Evolutionary conservation across 176 grass and related monocot genomes (phyloP), one percentile per base, ranked within the genome.

Genomic region (Aegilops bicornis): DNA sequence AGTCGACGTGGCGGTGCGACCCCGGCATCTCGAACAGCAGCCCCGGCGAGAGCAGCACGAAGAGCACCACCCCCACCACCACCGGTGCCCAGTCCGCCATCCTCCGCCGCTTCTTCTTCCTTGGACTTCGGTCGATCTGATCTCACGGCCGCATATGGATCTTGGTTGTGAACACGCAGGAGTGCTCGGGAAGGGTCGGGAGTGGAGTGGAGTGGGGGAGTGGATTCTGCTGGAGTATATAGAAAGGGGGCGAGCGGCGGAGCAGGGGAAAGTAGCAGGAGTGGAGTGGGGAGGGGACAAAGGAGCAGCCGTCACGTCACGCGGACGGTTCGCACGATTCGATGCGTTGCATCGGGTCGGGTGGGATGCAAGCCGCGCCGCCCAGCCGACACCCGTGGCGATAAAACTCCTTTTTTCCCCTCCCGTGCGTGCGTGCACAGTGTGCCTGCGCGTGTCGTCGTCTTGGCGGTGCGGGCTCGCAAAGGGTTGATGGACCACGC

Each of bases 1-100:
- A 75, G 72, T 75, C 72, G 72, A 75, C 72, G 42, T 17, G 72
- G 72, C 24, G 72, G 72, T 75, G 72, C 72, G 72, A 75, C 14
- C 72, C 72, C 72, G 72, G 72, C 42, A 75, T 27, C 72, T 75
- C 72, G 24, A 75, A 75, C 3, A 75, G 72, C 72, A 75, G 72
- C 42, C 72, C 72, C 72, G 72, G 72, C 72, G 72, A 50, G 3
- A 75, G 72, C 72, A 75, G 72, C 7, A 75, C 10, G 72, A 75
- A 76, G 3, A 76, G 43, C 43, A 76, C 73, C 72, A 75, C 72
- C 42, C 72, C 72, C 42, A 75, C 72, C 73, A 76, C 73, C 73
- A 76, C 73, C 43, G 73, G 73, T 0, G 43, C 73, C 73, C 73
- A 76, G 73, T 76, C 73, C 8, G 73, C 73, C 73, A 76, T 76